Evolutionary conservation across 2,329 filamentous ascomycete genomes (phyloP).

Genomic region (Trematosphaeria pertusa): DNA sequence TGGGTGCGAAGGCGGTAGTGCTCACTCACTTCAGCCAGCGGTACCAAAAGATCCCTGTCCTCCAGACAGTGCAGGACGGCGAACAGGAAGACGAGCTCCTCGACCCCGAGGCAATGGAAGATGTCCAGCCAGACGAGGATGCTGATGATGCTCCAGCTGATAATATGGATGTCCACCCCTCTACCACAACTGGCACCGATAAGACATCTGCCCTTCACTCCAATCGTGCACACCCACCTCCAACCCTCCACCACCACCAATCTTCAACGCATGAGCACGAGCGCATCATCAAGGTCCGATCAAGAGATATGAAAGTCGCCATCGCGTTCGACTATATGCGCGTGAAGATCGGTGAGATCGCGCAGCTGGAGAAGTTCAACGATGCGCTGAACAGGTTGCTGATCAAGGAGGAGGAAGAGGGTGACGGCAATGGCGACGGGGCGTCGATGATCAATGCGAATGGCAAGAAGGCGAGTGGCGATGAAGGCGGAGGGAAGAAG

Average conservation of each 20-base stretch:
- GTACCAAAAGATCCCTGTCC: constrained; percentile 76
- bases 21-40: constrained; percentile 96
- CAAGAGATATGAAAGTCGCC: constrained; percentile 67
- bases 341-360: constrained; percentile 73
- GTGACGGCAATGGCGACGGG: constrained; percentile 7
- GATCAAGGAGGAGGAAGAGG: constrained; percentile 40
- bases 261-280: constrained; percentile 24
- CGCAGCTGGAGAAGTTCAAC: constrained; percentile 68
- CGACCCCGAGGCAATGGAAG: constrained; percentile 20
- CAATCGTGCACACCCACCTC: constrained; percentile 7
- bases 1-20: constrained; percentile 81
- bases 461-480: constrained; percentile 39
- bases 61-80: constrained; percentile 50
- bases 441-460: constrained; percentile 29
- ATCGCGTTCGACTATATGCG: constrained; percentile 83
- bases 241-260: constrained; percentile 15
- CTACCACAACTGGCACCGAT: constrained; percentile 5
- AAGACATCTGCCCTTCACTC: constrained; percentile 8
- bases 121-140: constrained; percentile 33
- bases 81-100: constrained; percentile 34
- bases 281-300: constrained; percentile 47
- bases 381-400: constrained; percentile 66
- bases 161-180: constrained; percentile 28
- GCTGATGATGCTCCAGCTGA: constrained; percentile 28
- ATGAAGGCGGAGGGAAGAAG: constrained; percentile 32